Evolutionary conservation across 768 basidiomycete genomes (phyloP).

Genomic region (Lentinula sp.): DNA sequence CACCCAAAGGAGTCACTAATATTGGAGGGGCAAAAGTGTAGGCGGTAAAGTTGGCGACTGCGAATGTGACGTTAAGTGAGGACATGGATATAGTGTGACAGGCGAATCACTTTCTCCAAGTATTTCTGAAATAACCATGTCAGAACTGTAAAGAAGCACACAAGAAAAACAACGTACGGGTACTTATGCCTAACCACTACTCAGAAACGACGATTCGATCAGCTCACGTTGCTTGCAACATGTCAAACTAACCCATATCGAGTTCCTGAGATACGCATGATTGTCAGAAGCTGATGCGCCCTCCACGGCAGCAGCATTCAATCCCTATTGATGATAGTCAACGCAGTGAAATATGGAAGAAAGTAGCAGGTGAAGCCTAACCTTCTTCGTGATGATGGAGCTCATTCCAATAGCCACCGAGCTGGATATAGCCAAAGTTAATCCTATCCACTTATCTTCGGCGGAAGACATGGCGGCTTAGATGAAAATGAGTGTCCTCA

Average conservation of each 20-base stretch:
- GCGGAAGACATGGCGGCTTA: slow-evolving; percentile 17
- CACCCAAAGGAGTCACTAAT: slow-evolving; percentile 94
- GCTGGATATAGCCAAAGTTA: slow-evolving; percentile 58
- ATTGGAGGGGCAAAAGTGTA: slow-evolving; percentile 98
- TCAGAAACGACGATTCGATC: neutral
- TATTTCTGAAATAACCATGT: slow-evolving; percentile 54
- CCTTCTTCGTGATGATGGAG: slow-evolving; percentile 83
- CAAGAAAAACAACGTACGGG: slow-evolving; percentile 47
- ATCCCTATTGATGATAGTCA: slow-evolving; percentile 45
- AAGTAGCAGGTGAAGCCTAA: slow-evolving; percentile 15
- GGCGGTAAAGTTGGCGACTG: slow-evolving; percentile 89
- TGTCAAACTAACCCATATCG: slow-evolving; percentile 57
- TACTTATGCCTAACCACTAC: slow-evolving; percentile 84
- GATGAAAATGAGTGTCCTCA: neutral
- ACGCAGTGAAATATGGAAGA: neutral
- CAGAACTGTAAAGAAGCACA: neutral
- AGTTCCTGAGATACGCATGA: slow-evolving; percentile 80
- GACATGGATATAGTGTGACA: neutral
- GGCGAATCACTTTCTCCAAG: slow-evolving; percentile 73
- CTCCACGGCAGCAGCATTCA: slow-evolving; percentile 78
- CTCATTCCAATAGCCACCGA: slow-evolving; percentile 68
- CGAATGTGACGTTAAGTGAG: neutral
- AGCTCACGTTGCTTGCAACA: neutral
- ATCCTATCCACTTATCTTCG: slow-evolving; percentile 71
- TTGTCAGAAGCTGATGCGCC: slow-evolving; percentile 71